Conservation (phyloP, 371 early-diverging fungal genomes). For the Actinomortierella wolfii region DNA sequence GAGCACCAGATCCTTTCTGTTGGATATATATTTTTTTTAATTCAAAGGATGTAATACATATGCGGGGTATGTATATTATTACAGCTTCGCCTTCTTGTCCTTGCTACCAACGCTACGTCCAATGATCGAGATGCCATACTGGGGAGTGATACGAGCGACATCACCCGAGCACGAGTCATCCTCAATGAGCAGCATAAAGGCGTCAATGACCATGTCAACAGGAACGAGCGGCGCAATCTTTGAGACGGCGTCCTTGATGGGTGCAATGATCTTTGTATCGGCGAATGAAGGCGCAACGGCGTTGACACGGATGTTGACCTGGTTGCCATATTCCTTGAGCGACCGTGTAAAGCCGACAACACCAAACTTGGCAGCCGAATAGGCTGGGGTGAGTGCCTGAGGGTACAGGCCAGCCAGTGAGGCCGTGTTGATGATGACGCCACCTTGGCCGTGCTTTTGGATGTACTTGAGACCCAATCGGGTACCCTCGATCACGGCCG, state of each 20-base stretch:
- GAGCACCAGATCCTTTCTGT: too few relatives aligned
- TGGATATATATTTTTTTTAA: neutral
- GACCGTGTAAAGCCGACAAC: slow-evolving; percentile 69
- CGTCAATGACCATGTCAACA: slow-evolving; percentile 65
- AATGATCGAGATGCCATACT: slow-evolving; percentile 48
- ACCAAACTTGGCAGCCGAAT: slow-evolving; percentile 82
- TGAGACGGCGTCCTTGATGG: slow-evolving; percentile 19
- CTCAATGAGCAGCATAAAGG: slow-evolving; percentile 67
- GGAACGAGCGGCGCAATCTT: slow-evolving; percentile 23
- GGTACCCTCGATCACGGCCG: slow-evolving; percentile 68
- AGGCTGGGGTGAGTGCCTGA: slow-evolving; percentile 68
- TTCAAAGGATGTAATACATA: too few relatives aligned
- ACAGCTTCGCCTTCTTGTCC: slow-evolving; percentile 29
- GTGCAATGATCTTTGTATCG: slow-evolving; percentile 50
- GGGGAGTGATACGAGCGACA: slow-evolving; percentile 51
- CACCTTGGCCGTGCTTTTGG: slow-evolving; percentile 51
- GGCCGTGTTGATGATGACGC: slow-evolving; percentile 79
- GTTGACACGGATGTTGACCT: slow-evolving; percentile 68
- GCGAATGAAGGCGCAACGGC: slow-evolving; percentile 82
- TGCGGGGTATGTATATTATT: too few relatives aligned
- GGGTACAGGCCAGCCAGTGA: slow-evolving; percentile 80
- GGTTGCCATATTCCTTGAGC: slow-evolving; percentile 51
- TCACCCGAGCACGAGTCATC: slow-evolving; percentile 56
- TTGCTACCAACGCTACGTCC: slow-evolving; percentile 13
- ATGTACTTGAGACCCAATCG: slow-evolving; percentile 71